Evolutionary conservation across 2,329 filamentous ascomycete genomes (phyloP).

Genomic region (Trichoderma arundinaceum): DNA sequence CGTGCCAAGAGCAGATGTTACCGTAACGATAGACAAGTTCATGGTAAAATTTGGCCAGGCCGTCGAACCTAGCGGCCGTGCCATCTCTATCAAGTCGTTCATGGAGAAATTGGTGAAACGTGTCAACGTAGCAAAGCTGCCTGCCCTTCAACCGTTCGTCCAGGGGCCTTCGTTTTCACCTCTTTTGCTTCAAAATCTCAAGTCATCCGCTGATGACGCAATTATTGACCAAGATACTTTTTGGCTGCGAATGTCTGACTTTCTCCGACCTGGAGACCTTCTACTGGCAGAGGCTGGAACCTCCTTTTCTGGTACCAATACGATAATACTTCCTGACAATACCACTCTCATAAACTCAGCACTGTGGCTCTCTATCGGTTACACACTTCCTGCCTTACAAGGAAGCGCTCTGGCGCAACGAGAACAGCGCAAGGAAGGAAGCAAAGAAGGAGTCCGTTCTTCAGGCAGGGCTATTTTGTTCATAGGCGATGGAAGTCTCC

Average conservation of each 20-base stretch:
- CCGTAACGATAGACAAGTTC: slow-evolving; percentile 41
- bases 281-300: slow-evolving; percentile 65
- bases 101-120: slow-evolving; percentile 41
- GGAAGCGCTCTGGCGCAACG: slow-evolving; percentile 61
- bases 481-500: slow-evolving; percentile 68
- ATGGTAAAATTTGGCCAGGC: neutral
- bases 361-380: slow-evolving; percentile 66
- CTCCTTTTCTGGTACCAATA: slow-evolving; percentile 58
- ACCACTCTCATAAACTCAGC: slow-evolving; percentile 55
- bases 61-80: slow-evolving; percentile 35
- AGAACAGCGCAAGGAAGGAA: slow-evolving; percentile 42
- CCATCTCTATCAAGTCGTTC: slow-evolving; percentile 39
- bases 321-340: slow-evolving; percentile 56
- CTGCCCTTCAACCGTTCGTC: slow-evolving; percentile 36
- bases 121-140: slow-evolving; percentile 37
- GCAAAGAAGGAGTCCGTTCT: neutral
- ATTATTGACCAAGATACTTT: slow-evolving; percentile 56
- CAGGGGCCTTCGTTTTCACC: slow-evolving; percentile 40
- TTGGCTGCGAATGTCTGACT: slow-evolving; percentile 53
- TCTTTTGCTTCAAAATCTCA: neutral
- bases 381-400: slow-evolving; percentile 63
- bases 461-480: slow-evolving; percentile 56
- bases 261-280: slow-evolving; percentile 59
- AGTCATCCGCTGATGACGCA: slow-evolving; percentile 35
- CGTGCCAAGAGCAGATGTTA: slow-evolving; percentile 43